These are phyloP conservation scores for Saturnispora halmiae DNA, from an alignment of 805 yeast species.

Conservation along the genomic window DNA sequence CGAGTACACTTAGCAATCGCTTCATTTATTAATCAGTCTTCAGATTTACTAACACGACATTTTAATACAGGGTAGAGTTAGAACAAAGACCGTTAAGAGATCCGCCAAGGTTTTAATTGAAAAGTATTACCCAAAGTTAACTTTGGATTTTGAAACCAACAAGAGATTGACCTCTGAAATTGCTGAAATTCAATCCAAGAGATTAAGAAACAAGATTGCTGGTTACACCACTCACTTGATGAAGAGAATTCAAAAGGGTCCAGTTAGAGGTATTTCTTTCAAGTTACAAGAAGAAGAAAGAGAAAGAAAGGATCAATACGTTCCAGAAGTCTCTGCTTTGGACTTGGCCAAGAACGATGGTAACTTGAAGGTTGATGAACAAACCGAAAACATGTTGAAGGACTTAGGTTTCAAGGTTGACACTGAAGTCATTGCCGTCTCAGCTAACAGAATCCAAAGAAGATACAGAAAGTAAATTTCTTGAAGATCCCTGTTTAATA, in stretches of 20 bases:
- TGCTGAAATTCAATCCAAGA: constrained; percentile 98
- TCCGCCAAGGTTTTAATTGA: constrained; percentile 99
- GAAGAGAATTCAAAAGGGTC: constrained; percentile 99
- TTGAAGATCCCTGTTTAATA: constrained; percentile 11
- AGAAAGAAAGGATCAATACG: constrained; percentile 99
- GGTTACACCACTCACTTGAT: constrained; percentile 99
- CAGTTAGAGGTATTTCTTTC: constrained; percentile 99
- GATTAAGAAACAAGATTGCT: constrained; percentile 99
- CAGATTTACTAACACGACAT: constrained; percentile 10
- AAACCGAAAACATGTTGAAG: constrained; percentile 92
- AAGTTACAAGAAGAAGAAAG: constrained; percentile 99
- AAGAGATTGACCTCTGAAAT: constrained; percentile 98
- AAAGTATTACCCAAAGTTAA: constrained; percentile 99
- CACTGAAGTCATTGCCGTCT: constrained; percentile 74
- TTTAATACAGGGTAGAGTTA: constrained; percentile 88
- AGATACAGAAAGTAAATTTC: constrained; percentile 66
- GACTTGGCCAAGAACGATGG: constrained; percentile 95
- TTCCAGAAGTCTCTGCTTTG: constrained; percentile 99
- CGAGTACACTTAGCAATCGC: no score
- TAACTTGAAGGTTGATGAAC: constrained; percentile 93
- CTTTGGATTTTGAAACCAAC: constrained; percentile 99
- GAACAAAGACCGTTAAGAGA: constrained; percentile 99
- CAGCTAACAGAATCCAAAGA: constrained; percentile 88
- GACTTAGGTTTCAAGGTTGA: constrained; percentile 87
- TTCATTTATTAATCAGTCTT: no score